Evolutionary conservation across 1,284 basidiomycete genomes (phyloP), one percentile per base, ranked within the genome.

Genomic region (Sporisorium exsertum): DNA sequence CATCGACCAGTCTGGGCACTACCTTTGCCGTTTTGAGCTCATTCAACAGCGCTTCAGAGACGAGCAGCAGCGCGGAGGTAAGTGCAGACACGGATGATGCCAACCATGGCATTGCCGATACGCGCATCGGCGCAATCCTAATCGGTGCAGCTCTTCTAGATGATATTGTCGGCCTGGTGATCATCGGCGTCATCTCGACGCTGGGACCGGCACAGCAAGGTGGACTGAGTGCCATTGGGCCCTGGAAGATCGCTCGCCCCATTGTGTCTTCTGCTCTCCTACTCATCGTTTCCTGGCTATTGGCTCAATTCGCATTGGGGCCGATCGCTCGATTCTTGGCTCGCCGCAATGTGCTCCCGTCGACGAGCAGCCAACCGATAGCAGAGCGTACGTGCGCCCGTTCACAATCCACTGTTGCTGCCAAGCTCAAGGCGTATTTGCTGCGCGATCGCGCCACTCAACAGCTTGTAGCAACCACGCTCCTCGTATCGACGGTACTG

Each of bases 1-100:
- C 87, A 0, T 88, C 88, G 0, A 90, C 89, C 0, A 88, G 87
- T 5, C 86, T 90, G 18, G 89, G 89, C 0, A 90, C 89, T 1
- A 88, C 89, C 0, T 87, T 90, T 50, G 86, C 87, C 32, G 87
- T 89, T 1, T 85, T 90, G 18, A 52, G 51, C 29, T 49, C 58
- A 13, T 72, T 57, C 51, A 59, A 55, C 18, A 24, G 54, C 22
- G 37, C 65, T 1, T 35, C 58, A 5, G 9, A 33, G 2, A 16
- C 26, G 5, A 33, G 26, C 16, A 26, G 16, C 2, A 15, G 29
- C 7, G 8, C 33, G 20, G 26, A 45, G 16, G 16, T 24, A 2
- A 16, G 18, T 8, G 27, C 12, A 1, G 56, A 80, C 22, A 72
- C 73, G 0, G 55, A 50, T 13, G 24, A 49, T 20, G 56, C 46